Evolutionary conservation across 108 stramenopile genomes (phyloP).

Genomic region (Craspedostauros australis): DNA sequence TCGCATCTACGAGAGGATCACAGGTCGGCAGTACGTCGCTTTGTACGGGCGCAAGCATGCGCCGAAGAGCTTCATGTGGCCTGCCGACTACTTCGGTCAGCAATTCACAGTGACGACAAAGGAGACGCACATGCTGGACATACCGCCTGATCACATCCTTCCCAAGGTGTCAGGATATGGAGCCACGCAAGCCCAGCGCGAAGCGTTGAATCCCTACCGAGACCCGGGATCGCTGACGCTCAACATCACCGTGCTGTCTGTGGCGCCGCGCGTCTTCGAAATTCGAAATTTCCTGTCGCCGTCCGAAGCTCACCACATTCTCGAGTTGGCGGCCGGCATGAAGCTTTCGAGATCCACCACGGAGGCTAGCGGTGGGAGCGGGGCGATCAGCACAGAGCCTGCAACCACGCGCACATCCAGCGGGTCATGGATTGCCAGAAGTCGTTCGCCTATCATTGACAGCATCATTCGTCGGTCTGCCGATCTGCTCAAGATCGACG

Average conservation of each 20-base stretch:
- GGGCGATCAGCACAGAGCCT: not conserved
- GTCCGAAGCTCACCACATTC: conserved; percentile 46
- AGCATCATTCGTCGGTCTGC: conserved; percentile 37
- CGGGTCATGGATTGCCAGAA: conserved; percentile 36
- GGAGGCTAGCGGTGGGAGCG: conserved; percentile 9
- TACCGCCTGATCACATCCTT: conserved; percentile 17
- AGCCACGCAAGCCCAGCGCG: conserved; percentile 15
- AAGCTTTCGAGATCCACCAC: conserved; percentile 29
- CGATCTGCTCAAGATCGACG: conserved; percentile 42
- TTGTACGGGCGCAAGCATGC: conserved; percentile 27
- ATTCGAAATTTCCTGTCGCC: conserved; percentile 46
- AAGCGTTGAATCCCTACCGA: conserved; percentile 39
- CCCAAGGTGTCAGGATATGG: conserved; percentile 9
- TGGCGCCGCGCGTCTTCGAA: conserved; percentile 55
- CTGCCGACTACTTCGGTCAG: conserved; percentile 47
- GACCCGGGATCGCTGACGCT: conserved; percentile 21
- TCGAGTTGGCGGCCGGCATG: conserved; percentile 24
- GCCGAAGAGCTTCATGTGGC: conserved; percentile 40
- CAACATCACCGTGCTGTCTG: conserved; percentile 33
- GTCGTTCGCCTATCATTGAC: conserved; percentile 31
- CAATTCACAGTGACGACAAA: conserved; percentile 26
- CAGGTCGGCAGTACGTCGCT: conserved; percentile 40
- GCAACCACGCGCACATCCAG: conserved; percentile 20
- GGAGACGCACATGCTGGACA: conserved; percentile 39
- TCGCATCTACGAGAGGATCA: conserved; percentile 30